Conservation (phyloP, 305 asterid genomes). For the Petunia hybrid region DNA sequence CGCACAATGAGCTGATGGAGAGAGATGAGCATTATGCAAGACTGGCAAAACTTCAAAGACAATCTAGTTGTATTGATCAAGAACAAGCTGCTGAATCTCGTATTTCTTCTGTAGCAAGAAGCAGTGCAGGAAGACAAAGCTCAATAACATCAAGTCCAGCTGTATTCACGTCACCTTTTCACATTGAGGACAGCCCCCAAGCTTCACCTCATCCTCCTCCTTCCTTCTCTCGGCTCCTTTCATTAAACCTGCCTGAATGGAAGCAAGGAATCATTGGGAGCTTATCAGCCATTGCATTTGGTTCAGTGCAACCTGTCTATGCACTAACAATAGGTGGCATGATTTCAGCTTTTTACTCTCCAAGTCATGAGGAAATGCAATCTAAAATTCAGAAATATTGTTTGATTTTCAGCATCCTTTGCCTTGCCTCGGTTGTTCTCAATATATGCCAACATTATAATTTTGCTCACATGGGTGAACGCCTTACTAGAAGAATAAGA, state of each 20-base stretch:
- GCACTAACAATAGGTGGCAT: constrained; percentile 83
- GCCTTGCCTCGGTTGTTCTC: constrained; percentile 59
- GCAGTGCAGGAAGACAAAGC: constrained; percentile 61
- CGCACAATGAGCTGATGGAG: constrained; percentile 65
- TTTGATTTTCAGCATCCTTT: constrained; percentile 60
- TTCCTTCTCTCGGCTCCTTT: constrained; percentile 58
- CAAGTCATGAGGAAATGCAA: constrained; percentile 66
- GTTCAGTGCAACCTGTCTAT: constrained; percentile 84
- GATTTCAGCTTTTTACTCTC: constrained; percentile 73
- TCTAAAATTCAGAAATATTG: constrained; percentile 58
- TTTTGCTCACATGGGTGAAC: constrained; percentile 85
- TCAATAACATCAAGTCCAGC: constrained; percentile 68
- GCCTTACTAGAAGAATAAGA: constrained; percentile 64
- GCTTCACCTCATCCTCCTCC: constrained; percentile 53
- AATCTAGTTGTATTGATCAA: constrained; percentile 62
- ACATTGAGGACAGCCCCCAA: constrained; percentile 5
- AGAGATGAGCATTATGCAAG: constrained; percentile 69
- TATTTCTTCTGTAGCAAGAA: constrained; percentile 55
- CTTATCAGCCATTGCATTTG: constrained; percentile 65
- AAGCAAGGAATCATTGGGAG: constrained; percentile 71
- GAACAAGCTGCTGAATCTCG: constrained; percentile 48
- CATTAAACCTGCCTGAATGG: constrained; percentile 75
- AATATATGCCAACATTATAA: constrained; percentile 79
- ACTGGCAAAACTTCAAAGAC: constrained; percentile 70
- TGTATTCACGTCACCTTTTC: constrained; percentile 54